Conservation (phyloP, 306 rosid species). For the Prinsepia uniflora region DNA sequence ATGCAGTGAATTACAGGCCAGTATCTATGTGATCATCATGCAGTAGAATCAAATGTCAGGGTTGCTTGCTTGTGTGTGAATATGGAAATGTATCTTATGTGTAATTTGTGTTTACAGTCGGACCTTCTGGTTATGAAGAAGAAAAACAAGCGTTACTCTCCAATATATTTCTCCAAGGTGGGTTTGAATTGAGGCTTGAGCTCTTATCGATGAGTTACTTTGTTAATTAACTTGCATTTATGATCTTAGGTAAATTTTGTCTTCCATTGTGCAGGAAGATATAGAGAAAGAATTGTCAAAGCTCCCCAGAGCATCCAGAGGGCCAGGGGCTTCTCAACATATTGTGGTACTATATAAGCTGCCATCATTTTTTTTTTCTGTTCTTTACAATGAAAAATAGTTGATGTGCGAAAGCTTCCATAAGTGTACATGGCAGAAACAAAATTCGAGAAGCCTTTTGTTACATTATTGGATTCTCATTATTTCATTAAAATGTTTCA, state of each 20-base stretch:
- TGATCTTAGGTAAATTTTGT: constrained; percentile 12
- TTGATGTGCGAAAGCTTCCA: background rate
- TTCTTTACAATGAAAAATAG: background rate
- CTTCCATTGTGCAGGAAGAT: constrained; percentile 67
- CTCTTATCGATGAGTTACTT: constrained; percentile 2
- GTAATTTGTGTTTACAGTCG: constrained; percentile 51
- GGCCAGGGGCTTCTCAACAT: constrained; percentile 63
- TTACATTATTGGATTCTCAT: constrained; percentile 2
- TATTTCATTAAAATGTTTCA: constrained; percentile 2
- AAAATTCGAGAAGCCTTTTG: background rate
- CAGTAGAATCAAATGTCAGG: background rate
- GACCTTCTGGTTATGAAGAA: constrained; percentile 86
- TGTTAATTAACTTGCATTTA: background rate
- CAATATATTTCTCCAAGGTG: constrained; percentile 87
- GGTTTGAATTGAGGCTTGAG: constrained; percentile 30
- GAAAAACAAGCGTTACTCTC: constrained; percentile 91
- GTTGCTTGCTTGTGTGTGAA: constrained; percentile 6
- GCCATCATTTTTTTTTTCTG: background rate
- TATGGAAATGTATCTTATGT: constrained; percentile 13
- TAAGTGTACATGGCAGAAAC: background rate
- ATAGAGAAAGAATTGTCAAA: constrained; percentile 71
- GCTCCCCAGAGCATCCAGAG: constrained; percentile 65
- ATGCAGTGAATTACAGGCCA: background rate
- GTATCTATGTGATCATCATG: background rate
- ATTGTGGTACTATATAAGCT: constrained; percentile 52